Conservation (phyloP, 306 rosid genomes). For the Chamaecrista fasciculata region DNA sequence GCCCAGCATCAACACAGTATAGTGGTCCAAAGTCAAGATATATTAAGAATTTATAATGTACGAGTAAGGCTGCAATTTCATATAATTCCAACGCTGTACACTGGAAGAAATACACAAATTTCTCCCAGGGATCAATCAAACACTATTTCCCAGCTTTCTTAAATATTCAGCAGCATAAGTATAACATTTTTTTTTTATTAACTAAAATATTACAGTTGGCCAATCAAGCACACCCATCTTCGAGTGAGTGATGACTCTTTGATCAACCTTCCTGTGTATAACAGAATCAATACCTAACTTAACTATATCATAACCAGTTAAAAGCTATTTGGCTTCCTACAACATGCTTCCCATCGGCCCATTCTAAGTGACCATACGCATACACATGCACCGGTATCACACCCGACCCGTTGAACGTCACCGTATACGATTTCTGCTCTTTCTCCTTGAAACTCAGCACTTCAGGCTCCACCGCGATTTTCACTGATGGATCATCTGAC, state of each 20-base stretch:
- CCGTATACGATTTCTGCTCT: slow-evolving; percentile 66
- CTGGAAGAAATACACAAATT: background rate
- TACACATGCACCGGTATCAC: slow-evolving; percentile 13
- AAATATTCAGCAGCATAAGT: background rate
- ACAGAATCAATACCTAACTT: background rate
- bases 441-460: slow-evolving; percentile 52
- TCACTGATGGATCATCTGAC: slow-evolving; percentile 43
- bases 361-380: slow-evolving; percentile 61
- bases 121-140: slow-evolving; percentile 22
- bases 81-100: slow-evolving; percentile 23
- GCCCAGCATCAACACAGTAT: too few relatives aligned
- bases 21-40: too few relatives aligned
- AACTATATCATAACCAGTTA: slow-evolving; percentile 26
- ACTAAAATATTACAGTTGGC: slow-evolving; percentile 26
- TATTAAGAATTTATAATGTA: background rate
- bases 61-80: slow-evolving; percentile 8
- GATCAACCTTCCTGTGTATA: background rate
- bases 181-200: slow-evolving; percentile 1
- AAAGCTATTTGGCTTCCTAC: slow-evolving; percentile 75
- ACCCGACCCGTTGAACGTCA: slow-evolving; percentile 49
- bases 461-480: slow-evolving; percentile 65
- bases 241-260: slow-evolving; percentile 40
- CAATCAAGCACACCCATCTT: slow-evolving; percentile 47
- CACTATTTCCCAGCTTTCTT: slow-evolving; percentile 25
- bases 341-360: slow-evolving; percentile 76